These are phyloP conservation scores for Oenanthe javanica DNA, from an alignment of 140 eudicot species.

Conservation along the genomic window DNA sequence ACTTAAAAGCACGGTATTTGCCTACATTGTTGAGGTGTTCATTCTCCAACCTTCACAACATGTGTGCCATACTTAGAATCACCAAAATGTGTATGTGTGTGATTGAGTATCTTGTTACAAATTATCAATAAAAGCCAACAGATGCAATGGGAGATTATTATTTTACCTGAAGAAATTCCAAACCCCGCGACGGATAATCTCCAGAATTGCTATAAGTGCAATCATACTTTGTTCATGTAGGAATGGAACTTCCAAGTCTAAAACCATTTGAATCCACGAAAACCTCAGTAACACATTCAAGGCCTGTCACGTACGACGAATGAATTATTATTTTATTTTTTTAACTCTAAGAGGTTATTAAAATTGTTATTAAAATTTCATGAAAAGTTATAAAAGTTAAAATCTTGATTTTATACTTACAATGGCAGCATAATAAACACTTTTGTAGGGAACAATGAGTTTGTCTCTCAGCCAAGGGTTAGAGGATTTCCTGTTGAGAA, in stretches of 20 bases:
- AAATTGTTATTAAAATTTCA: too few species aligned
- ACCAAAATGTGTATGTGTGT: not conserved
- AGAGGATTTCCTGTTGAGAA: constrained; percentile 36
- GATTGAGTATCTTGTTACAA: too few species aligned
- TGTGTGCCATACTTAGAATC: too few species aligned
- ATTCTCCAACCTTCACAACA: not conserved
- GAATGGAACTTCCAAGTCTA: constrained; percentile 32
- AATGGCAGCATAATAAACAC: constrained; percentile 56
- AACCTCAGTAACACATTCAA: constrained; percentile 44
- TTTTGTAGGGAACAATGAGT: constrained; percentile 41
- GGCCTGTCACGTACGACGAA: not conserved
- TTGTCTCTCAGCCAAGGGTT: constrained; percentile 81
- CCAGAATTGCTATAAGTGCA: constrained; percentile 36
- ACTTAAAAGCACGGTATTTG: not conserved
- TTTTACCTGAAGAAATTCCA: constrained; percentile 70
- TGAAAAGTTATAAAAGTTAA: not conserved
- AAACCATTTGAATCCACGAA: constrained; percentile 59
- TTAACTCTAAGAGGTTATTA: too few species aligned
- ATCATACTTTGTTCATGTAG: constrained; percentile 31
- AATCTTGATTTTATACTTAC: constrained; percentile 19
- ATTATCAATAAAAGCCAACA: too few species aligned
- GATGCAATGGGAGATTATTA: too few species aligned
- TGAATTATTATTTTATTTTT: too few species aligned
- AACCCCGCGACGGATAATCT: constrained; percentile 63
- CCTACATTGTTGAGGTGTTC: not conserved